Percentiles rank a stretch among this genome's conserved stretches.
Conservation (phyloP, 2,329 filamentous ascomycete genomes). For the Diplocarpon rosae region DNA sequence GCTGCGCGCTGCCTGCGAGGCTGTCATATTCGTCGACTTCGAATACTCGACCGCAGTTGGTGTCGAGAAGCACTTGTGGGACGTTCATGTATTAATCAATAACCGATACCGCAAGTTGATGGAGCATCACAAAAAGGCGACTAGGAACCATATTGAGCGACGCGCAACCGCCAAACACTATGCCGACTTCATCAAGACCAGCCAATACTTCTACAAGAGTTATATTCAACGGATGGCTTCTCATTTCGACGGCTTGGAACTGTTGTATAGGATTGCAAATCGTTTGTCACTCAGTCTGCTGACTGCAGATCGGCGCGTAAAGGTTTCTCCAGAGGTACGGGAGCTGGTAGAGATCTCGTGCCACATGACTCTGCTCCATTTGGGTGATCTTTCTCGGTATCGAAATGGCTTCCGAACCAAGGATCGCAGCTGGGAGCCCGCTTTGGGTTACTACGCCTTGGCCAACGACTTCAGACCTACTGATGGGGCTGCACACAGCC, state of each 20-base stretch:
- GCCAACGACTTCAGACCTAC: conserved; percentile 68
- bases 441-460: conserved; percentile 74
- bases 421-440: conserved; percentile 61
- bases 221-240: conserved; percentile 69
- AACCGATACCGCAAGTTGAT: conserved; percentile 64
- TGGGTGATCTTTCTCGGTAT: conserved; percentile 87
- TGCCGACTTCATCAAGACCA: conserved; percentile 72
- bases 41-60: conserved; percentile 50
- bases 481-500: conserved; percentile 77
- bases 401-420: conserved; percentile 63
- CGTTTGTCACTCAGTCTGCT: conserved; percentile 21
- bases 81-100: conserved; percentile 67
- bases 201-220: conserved; percentile 78
- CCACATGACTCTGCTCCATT: conserved; percentile 70
- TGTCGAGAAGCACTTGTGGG: conserved; percentile 67
- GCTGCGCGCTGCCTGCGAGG: conserved; percentile 49
- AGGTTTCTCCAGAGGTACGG: conserved; percentile 18
- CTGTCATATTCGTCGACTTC: conserved; percentile 62
- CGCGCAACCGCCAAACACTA: conserved; percentile 77
- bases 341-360: conserved; percentile 58
- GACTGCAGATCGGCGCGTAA: conserved; percentile 18
- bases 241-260: conserved; percentile 34
- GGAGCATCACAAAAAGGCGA: conserved; percentile 38
- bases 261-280: conserved; percentile 25
- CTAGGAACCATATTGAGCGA: conserved; percentile 40